Conservation (phyloP, 306 rosid genomes). For the Acacia confusa region DNA sequence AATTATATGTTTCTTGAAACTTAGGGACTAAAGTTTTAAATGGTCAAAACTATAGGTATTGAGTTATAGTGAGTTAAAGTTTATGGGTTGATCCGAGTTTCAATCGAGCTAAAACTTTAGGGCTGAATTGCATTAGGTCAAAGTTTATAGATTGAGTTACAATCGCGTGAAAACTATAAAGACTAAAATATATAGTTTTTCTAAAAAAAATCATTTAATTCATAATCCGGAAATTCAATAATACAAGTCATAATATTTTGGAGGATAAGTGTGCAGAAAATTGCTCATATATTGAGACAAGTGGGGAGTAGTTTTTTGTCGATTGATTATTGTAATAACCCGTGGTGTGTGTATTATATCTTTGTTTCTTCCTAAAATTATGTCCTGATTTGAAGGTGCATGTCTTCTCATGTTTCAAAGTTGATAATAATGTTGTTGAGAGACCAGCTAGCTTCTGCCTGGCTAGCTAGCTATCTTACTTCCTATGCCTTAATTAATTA, state of each 20-base stretch:
- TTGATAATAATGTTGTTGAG: slow-evolving; percentile 40
- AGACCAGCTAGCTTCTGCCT: slow-evolving; percentile 17
- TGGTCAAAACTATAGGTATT: too few relatives aligned
- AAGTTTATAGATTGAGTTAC: too few relatives aligned
- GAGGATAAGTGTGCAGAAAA: not conserved
- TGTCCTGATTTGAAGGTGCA: slow-evolving; percentile 54
- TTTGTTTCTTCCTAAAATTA: slow-evolving; percentile 57
- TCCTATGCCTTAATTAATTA: not conserved
- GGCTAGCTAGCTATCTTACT: not conserved
- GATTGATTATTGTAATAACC: slow-evolving; percentile 37
- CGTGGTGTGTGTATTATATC: slow-evolving; percentile 44
- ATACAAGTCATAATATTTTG: not conserved
- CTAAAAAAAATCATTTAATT: too few relatives aligned
- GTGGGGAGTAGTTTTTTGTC: not conserved
- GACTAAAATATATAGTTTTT: too few relatives aligned
- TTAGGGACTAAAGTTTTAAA: too few relatives aligned
- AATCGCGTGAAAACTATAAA: too few relatives aligned
- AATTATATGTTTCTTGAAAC: too few relatives aligned
- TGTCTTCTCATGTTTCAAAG: slow-evolving; percentile 56
- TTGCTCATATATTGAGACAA: not conserved
- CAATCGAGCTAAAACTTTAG: too few relatives aligned
- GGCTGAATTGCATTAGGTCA: too few relatives aligned
- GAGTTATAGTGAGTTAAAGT: too few relatives aligned
- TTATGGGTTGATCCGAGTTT: too few relatives aligned
- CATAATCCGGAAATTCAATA: not conserved